phyloP scores from a whole-genome alignment of 2,329 filamentous ascomycete genomes.

The Sclerotinia trifoliorum region DNA sequence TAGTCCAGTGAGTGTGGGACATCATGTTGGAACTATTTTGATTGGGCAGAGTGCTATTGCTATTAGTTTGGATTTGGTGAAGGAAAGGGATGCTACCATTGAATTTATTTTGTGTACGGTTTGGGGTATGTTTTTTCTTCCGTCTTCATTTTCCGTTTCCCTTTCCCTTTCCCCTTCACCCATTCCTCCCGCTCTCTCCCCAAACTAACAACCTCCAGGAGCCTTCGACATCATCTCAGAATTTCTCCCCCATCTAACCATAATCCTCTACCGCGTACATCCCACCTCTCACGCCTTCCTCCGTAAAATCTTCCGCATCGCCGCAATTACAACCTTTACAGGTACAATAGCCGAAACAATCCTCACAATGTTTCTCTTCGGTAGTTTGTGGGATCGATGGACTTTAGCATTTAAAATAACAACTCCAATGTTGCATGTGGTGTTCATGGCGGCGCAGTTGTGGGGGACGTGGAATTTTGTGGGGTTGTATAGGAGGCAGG shows the following conservation, averaged over 20 bases:
- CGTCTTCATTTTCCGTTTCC: not conserved
- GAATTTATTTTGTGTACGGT: conserved; percentile 38
- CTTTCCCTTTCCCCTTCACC: not conserved
- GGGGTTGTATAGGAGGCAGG: not conserved
- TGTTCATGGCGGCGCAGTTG: conserved; percentile 46
- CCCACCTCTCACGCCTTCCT: conserved; percentile 44
- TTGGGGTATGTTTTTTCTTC: conserved; percentile 32
- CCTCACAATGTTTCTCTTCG: conserved; percentile 47
- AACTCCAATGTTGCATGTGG: conserved; percentile 45
- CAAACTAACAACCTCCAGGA: conserved; percentile 37
- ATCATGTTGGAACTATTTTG: conserved; percentile 42
- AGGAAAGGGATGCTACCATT: conserved; percentile 36
- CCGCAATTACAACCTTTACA: conserved; percentile 42
- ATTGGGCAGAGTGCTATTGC: conserved; percentile 46
- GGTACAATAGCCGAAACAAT: conserved; percentile 46
- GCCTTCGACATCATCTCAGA: conserved; percentile 49
- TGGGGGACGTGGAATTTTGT: conserved; percentile 45
- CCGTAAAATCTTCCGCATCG: conserved; percentile 42
- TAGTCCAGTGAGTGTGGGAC: conserved; percentile 44
- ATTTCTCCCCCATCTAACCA: conserved; percentile 47
- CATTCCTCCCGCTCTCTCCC: conserved; percentile 20
- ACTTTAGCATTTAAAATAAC: conserved; percentile 45
- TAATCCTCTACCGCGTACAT: conserved; percentile 47
- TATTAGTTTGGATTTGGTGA: conserved; percentile 38
- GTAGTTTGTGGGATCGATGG: conserved; percentile 45